Evolutionary conservation across 768 basidiomycete genomes (phyloP), one percentile per base, ranked within the genome.

Genomic region (Collybia nuda): DNA sequence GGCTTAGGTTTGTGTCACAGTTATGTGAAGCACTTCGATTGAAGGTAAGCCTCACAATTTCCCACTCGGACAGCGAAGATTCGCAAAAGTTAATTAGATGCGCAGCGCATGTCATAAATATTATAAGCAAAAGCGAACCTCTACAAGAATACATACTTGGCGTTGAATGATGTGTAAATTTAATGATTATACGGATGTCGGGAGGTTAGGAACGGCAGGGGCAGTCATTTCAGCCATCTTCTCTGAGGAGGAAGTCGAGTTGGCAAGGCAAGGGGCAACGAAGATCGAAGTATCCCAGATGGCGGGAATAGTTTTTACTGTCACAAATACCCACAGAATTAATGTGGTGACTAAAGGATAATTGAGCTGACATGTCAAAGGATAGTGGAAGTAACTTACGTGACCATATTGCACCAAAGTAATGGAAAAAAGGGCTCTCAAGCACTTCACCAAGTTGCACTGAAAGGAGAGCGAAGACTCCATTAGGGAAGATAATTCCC

Each of bases 401-500:
- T 7, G 76, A 74, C 77, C 78, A 82, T 23, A 76, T 68, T 0
- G 80, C 73, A 29, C 82, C 82, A 44, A 81, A 75, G 22, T 69
- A 76, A 36, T 73, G 67, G 64, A 83, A 81, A 61, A 79, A 76
- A 1, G 61, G 59, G 44, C 76, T 78, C 26, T 80, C 64, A n/a
- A 84, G 64, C 15, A 79, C 73, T 21, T 46, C 60, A 1, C 76
- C 78, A 3, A 85, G 64, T 55, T 80, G 72, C 14, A 81, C 71
- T 0, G 76, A 76, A 21, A 79, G 67, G 12, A 81, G 53, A 8
- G 76, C 72, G 56, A 75, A 81, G 3, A 79, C 78, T 5, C 72
- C 81, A 60, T 76, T 79, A 19, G 81, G 81, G 69, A 82, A 83
- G 53, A 82, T 67, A 15, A 76, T 66, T 4, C 79, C 81, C 80